A percentile compares a stretch with the other conserved stretches of the same genome.
These are phyloP conservation scores for Pythium grandisporangium DNA, from an alignment of 352 stramenopile genomes.

Conservation along the genomic window DNA sequence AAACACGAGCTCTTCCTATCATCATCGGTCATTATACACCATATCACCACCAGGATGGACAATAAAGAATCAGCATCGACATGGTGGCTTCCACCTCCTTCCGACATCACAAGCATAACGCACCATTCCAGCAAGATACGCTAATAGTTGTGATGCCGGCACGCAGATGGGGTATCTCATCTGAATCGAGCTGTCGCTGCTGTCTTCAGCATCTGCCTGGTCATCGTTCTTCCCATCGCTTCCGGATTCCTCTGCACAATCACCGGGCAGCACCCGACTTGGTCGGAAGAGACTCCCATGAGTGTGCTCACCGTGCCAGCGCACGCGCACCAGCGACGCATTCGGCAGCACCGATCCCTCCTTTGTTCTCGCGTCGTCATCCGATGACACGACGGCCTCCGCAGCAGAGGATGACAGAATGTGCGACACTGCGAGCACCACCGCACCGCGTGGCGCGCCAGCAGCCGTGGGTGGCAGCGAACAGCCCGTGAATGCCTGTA, in stretches of 20 bases:
- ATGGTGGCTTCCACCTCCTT: too few relatives aligned
- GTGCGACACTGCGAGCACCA: conserved; percentile 31
- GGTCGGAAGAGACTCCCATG: conserved; percentile 36
- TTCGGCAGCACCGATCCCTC: too few relatives aligned
- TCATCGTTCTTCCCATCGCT: conserved; percentile 1
- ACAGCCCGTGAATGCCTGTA: conserved; percentile 19
- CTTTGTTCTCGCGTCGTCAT: too few relatives aligned
- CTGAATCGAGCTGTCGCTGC: conserved; percentile 12
- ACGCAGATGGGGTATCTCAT: conserved; percentile 41
- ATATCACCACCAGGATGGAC: background rate
- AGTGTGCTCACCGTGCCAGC: conserved; percentile 49
- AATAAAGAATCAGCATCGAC: too few relatives aligned
- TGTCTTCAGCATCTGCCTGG: conserved; percentile 1
- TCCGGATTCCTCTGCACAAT: background rate
- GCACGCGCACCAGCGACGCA: conserved; percentile 32
- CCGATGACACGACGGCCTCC: background rate
- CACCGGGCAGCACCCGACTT: conserved; percentile 2
- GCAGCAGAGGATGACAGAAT: conserved; percentile 25
- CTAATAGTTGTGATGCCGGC: conserved; percentile 20
- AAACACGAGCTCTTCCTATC: conserved; percentile 33
- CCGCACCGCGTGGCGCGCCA: conserved; percentile 11
- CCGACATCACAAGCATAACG: background rate
- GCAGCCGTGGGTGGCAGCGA: conserved; percentile 33
- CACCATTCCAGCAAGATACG: conserved; percentile 53
- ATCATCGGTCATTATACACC: background rate